These are phyloP conservation scores for Xylariales sp. DNA, from an alignment of 2,329 filamentous ascomycete genomes.

Conservation along the genomic window DNA sequence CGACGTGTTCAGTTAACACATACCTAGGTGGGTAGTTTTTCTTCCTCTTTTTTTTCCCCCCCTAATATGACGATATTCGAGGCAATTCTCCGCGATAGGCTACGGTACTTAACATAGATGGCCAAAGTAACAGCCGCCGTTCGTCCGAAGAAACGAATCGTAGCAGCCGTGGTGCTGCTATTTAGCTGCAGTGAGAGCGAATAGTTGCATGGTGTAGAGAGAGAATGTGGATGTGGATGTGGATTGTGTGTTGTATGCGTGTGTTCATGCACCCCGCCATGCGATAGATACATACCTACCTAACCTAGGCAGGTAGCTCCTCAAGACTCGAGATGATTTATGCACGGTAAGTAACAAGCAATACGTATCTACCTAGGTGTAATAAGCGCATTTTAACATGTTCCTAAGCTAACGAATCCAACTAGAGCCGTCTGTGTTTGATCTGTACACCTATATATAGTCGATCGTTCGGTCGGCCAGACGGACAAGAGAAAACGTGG, in stretches of 20 bases:
- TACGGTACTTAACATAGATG: neutral
- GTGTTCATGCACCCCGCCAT: constrained; percentile 2
- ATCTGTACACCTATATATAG: too few relatives aligned
- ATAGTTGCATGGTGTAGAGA: neutral
- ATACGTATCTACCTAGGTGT: neutral
- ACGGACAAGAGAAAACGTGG: too few relatives aligned
- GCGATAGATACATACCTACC: neutral
- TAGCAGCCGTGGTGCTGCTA: neutral
- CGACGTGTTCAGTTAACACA: too few relatives aligned
- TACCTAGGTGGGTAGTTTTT: too few relatives aligned
- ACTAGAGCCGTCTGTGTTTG: neutral
- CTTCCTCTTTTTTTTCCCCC: too few relatives aligned
- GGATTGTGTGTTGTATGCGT: too few relatives aligned
- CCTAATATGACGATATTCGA: neutral
- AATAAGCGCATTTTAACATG: neutral
- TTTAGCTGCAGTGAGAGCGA: constrained; percentile 6
- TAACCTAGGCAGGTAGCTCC: too few relatives aligned
- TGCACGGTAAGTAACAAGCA: too few relatives aligned
- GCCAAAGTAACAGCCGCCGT: constrained; percentile 2
- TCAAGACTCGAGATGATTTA: too few relatives aligned
- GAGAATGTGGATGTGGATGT: too few relatives aligned
- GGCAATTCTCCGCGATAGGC: neutral
- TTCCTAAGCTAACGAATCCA: neutral
- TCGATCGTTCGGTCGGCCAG: too few relatives aligned
- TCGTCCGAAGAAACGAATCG: constrained; percentile 22